Conservation (phyloP, 2,329 filamentous ascomycete species). For the Herpotrichia juniperi region DNA sequence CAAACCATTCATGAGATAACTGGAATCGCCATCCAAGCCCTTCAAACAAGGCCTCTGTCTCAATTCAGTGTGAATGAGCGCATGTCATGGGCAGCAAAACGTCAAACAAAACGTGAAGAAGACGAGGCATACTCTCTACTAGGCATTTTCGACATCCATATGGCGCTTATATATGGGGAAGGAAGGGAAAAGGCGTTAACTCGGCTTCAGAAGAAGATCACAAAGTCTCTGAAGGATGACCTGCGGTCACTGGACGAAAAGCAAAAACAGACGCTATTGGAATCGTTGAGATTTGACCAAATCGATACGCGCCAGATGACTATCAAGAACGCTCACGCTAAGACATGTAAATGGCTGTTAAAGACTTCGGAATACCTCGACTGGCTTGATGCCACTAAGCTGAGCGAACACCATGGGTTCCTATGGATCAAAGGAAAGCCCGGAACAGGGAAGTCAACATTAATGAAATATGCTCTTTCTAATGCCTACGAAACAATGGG, state of each 20-base stretch:
- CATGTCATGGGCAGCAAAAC: slow-evolving; percentile 25
- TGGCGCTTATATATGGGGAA: slow-evolving; percentile 20
- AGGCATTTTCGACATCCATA: slow-evolving; percentile 20
- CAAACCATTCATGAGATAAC: slow-evolving; percentile 17
- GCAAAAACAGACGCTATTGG: slow-evolving; percentile 26
- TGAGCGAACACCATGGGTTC: slow-evolving; percentile 50
- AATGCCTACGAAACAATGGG: slow-evolving; percentile 13
- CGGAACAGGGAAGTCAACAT: slow-evolving; percentile 50
- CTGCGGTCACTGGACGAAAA: too few species aligned
- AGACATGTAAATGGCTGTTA: slow-evolving; percentile 53
- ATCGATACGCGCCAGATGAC: slow-evolving; percentile 45
- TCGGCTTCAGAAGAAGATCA: slow-evolving; percentile 16
- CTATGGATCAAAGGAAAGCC: too few species aligned
- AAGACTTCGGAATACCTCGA: slow-evolving; percentile 36
- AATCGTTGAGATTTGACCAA: slow-evolving; percentile 46
- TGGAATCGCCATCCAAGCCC: slow-evolving; percentile 2
- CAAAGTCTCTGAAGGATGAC: too few species aligned
- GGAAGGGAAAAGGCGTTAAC: slow-evolving; percentile 13
- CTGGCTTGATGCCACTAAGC: slow-evolving; percentile 41
- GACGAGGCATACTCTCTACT: slow-evolving; percentile 14
- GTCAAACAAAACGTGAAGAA: slow-evolving; percentile 26
- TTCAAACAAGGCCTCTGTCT: not conserved
- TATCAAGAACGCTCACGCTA: slow-evolving; percentile 45
- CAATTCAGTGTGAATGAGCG: slow-evolving; percentile 19
- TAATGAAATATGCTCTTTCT: slow-evolving; percentile 43